Conservation (phyloP, 1,284 basidiomycete species). For the Marasmius tenuissimus region DNA sequence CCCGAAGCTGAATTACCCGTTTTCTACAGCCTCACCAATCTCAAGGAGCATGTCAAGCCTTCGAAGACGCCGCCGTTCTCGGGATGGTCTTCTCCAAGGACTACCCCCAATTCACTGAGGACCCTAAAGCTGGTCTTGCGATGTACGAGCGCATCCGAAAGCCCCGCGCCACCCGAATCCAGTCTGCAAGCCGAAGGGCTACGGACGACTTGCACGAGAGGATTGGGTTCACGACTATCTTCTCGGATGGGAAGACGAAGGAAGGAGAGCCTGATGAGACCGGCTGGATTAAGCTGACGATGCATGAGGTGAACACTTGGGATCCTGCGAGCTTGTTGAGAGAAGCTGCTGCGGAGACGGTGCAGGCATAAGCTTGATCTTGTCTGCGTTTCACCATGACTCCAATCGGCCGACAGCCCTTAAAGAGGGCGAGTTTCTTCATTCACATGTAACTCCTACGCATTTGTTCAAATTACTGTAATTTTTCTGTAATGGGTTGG, state of each 20-base stretch:
- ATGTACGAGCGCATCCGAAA: constrained; percentile 29
- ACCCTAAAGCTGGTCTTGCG: constrained; percentile 23
- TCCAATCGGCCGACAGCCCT: no score
- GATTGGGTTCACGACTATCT: constrained; percentile 28
- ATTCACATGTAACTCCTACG: no score
- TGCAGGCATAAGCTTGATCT: neutral
- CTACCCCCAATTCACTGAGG: constrained; percentile 23
- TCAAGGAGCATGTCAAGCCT: constrained; percentile 31
- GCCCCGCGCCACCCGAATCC: constrained; percentile 29
- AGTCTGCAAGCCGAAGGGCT: constrained; percentile 23
- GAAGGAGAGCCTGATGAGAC: neutral
- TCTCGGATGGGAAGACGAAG: neutral
- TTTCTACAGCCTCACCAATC: constrained; percentile 27
- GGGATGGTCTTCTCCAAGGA: constrained; percentile 30
- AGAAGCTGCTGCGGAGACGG: neutral
- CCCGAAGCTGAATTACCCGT: neutral
- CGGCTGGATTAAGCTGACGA: constrained; percentile 1
- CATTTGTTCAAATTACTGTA: no score
- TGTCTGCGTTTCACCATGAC: neutral
- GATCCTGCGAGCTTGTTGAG: neutral
- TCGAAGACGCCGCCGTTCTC: constrained; percentile 32
- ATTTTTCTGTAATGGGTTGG: no score
- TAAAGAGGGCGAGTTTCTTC: no score
- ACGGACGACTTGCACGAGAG: constrained; percentile 30
- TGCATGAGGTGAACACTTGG: constrained; percentile 3